Conservation (phyloP, 768 basidiomycete species). For the Exidia glandulosa region DNA sequence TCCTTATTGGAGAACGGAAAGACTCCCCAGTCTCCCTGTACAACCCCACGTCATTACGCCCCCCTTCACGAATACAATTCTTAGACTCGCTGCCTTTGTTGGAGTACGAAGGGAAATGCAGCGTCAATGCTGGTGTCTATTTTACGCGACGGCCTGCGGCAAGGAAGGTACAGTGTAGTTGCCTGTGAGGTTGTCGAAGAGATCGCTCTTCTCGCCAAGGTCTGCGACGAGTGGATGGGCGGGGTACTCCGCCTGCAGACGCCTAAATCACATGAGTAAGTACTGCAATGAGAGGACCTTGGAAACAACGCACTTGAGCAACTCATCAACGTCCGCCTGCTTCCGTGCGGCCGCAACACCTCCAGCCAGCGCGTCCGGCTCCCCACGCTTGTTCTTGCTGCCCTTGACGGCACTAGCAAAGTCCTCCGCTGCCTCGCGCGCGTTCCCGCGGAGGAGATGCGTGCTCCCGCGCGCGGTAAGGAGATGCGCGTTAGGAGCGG, state of each 20-base stretch:
- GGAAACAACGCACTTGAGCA: constrained; percentile 50
- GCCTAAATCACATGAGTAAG: constrained; percentile 23
- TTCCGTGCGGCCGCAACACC: constrained; percentile 48
- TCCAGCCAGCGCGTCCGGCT: constrained; percentile 55
- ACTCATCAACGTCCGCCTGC: constrained; percentile 49
- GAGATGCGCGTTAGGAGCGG: constrained; percentile 52
- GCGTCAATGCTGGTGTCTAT: no score
- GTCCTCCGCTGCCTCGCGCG: constrained; percentile 67
- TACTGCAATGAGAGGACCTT: constrained; percentile 1
- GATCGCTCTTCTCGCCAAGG: constrained; percentile 42
- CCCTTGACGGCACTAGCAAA: constrained; percentile 56
- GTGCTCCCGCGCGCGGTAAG: constrained; percentile 72
- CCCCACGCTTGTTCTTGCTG: constrained; percentile 33
- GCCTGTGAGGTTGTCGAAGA: constrained; percentile 54
- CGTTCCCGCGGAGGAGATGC: constrained; percentile 65
- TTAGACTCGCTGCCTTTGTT: no score
- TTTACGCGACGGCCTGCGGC: constrained; percentile 13
- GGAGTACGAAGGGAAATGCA: no score
- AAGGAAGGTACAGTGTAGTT: constrained; percentile 51
- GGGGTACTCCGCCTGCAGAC: constrained; percentile 41
- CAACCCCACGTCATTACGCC: no score
- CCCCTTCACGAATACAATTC: no score
- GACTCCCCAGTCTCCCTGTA: no score
- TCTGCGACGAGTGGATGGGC: constrained; percentile 60
- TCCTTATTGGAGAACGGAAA: no score